phyloP scores from a whole-genome alignment of 2,329 filamentous ascomycete species.

The Clonostachys byssicola region DNA sequence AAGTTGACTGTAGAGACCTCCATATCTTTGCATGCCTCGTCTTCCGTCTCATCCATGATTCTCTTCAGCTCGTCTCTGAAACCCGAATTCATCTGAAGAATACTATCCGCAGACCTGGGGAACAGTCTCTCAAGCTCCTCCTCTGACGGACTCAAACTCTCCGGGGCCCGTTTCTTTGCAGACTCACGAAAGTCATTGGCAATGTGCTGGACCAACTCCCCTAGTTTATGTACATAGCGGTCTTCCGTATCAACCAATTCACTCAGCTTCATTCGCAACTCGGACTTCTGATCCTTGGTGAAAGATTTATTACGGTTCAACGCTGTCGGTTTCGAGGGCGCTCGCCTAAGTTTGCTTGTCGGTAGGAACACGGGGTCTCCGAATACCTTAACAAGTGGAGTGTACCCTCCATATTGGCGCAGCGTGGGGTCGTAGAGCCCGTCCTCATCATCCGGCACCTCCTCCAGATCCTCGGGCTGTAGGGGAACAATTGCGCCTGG shows the following conservation, averaged over 20 bases:
- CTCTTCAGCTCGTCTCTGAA: constrained; percentile 75
- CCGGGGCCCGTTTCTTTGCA: constrained; percentile 51
- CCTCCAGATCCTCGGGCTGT: constrained; percentile 54
- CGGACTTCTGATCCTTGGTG: constrained; percentile 75
- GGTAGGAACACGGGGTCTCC: constrained; percentile 85
- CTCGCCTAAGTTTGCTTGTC: constrained; percentile 77
- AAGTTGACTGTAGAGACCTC: constrained; percentile 46
- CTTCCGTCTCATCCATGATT: constrained; percentile 79
- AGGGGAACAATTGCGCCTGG: constrained; percentile 69
- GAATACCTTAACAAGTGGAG: constrained; percentile 70
- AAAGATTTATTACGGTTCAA: constrained; percentile 77
- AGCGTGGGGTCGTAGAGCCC: constrained; percentile 60
- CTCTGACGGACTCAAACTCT: constrained; percentile 67
- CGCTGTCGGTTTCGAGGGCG: constrained; percentile 80
- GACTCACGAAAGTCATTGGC: constrained; percentile 75
- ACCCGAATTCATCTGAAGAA: constrained; percentile 74
- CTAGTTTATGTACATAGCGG: constrained; percentile 84
- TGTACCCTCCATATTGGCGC: constrained; percentile 74
- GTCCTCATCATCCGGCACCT: constrained; percentile 58
- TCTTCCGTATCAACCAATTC: constrained; percentile 93
- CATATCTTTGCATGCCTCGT: constrained; percentile 73
- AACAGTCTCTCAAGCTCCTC: constrained; percentile 75
- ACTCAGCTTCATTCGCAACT: constrained; percentile 80
- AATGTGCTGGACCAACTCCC: constrained; percentile 76
- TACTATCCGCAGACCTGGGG: constrained; percentile 73